Evolutionary conservation across 75 land plant genomes (phyloP).

Genomic region (Picea glauca): DNA sequence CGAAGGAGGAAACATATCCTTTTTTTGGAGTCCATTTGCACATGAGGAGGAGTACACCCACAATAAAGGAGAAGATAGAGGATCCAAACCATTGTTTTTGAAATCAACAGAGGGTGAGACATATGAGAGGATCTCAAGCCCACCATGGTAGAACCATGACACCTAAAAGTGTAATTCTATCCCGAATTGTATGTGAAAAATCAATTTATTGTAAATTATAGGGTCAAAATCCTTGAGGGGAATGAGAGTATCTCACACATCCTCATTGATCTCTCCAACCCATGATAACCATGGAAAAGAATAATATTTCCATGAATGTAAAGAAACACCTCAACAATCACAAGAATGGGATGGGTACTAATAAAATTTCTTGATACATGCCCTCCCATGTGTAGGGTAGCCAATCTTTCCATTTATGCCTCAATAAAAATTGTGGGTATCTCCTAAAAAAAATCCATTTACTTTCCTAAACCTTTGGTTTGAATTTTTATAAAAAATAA

Average conservation of each 20-base stretch:
- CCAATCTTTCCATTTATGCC: slow-evolving; percentile 61
- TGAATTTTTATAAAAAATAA: slow-evolving; percentile 67
- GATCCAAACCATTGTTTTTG: no score
- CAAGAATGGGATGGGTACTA: slow-evolving; percentile 46
- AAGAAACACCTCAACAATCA: slow-evolving; percentile 74
- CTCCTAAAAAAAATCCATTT: slow-evolving; percentile 38
- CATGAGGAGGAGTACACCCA: no score
- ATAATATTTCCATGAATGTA: slow-evolving; percentile 89
- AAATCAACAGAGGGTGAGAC: no score
- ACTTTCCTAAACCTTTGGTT: slow-evolving; percentile 25
- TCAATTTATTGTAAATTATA: no score
- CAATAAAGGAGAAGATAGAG: no score
- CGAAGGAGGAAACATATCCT: no score
- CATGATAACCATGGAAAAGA: slow-evolving; percentile 57
- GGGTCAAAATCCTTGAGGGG: no score
- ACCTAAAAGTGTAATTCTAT: no score
- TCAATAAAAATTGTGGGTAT: slow-evolving; percentile 32
- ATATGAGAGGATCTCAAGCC: no score
- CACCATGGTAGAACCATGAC: no score
- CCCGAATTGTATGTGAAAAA: no score
- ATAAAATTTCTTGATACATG: slow-evolving; percentile 59
- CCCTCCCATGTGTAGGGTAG: slow-evolving; percentile 72
- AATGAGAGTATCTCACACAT: slow-evolving; percentile 42
- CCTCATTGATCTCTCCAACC: slow-evolving; percentile 80
- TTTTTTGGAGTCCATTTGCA: no score